Conservation (phyloP, 23 red algal species). For the Gracilaria domingensis region DNA sequence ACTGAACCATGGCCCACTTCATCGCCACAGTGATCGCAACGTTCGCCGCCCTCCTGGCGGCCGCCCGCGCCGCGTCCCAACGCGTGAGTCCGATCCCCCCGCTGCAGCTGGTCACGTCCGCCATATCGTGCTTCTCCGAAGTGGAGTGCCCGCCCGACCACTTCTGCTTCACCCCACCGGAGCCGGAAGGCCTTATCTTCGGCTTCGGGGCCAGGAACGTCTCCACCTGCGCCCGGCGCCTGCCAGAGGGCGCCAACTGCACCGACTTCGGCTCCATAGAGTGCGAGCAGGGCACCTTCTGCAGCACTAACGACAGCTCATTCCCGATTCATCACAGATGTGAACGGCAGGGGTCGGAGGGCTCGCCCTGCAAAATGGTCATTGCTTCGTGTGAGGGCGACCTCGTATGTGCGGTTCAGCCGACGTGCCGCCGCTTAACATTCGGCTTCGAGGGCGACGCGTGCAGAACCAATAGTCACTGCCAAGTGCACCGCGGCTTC, state of each 20-base stretch:
- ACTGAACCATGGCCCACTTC: no score
- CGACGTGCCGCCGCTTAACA: not conserved
- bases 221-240: not conserved
- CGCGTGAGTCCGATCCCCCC: no score
- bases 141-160: conserved; percentile 2
- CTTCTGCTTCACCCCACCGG: not conserved
- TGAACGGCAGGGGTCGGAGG: not conserved
- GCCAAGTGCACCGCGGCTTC: not conserved
- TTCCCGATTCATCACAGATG: not conserved
- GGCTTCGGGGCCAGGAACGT: not conserved
- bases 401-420: not conserved
- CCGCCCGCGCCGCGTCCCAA: no score
- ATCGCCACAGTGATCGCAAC: no score
- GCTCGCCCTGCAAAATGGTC: not conserved
- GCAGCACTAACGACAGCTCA: not conserved
- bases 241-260: not conserved
- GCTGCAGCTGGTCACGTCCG: not conserved
- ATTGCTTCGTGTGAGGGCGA: not conserved
- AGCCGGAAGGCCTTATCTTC: not conserved
- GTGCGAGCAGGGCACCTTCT: not conserved
- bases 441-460: conserved; percentile 10
- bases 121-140: not conserved
- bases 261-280: not conserved
- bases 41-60: no score
- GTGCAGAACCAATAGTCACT: not conserved